Evolutionary conservation across 2,329 filamentous ascomycete species (phyloP), one percentile per base, ranked within the genome.

Genomic region (Pseudogymnoascus sp.): DNA sequence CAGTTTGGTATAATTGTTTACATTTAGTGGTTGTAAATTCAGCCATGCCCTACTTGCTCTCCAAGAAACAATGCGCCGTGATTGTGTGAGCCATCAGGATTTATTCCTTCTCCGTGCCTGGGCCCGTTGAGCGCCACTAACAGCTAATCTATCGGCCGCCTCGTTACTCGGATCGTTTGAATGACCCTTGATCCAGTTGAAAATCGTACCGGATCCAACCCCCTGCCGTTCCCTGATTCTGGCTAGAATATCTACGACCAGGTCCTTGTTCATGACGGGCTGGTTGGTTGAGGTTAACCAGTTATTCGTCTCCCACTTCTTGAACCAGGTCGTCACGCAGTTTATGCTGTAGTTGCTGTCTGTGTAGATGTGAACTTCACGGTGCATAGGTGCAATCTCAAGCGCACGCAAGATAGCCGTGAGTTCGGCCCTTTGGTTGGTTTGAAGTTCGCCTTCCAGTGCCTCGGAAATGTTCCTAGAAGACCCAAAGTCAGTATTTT

Each of bases 341-440:
- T 92, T 87, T 73, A 97, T 96, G 1, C 90, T 82, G 75, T 97
- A 97, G 69, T 86, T 86, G 73, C 89, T 94, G 75, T 99, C 94
- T n/a, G 87, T 91, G 71, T 87, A 82, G 66, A 99, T 95, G 61
- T 86, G 81, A 11, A 95, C 82, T 63, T 85, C 79, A 62, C 88
- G 81, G 62, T 86, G 79, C 14, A 82, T 75, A 0, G 89, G 86
- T 1, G 87, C 85, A 50, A 87, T 82, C 69, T 97, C 85, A 20
- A 97, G 79, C 0, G 92, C 92, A 62, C 92, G 88, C 30, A 90
- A 78, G 64, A 97, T 88, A 6, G 91, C 94, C 22, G 89, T 92
- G 62, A 99, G 79, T 76, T 99, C 94, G n/a, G 93, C 94, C 2
- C 94, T 89, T 73, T 97, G 91, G 72, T 99, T 99, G 0, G 94